Base-by-base conservation (phyloP, 176 grass and related monocot genomes). In the Ensete glaucum region DNA sequence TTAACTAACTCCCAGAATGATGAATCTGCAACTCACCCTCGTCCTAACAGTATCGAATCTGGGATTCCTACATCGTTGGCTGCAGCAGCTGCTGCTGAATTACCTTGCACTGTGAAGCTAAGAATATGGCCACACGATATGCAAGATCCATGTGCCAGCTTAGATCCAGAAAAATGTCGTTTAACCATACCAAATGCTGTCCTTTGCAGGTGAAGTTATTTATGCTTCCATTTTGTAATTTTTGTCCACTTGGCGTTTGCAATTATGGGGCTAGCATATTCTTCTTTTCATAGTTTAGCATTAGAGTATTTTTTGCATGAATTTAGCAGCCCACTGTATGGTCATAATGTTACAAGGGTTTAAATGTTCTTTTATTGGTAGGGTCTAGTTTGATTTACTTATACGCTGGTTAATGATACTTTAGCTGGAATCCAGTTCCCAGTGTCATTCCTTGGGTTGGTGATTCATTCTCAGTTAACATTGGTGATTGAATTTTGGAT, bases 61-160 rank as follows among this genome's bases (percentile, higher is more conserved):
- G 96, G 89, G 73, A 84, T 91, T 85, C 73, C 84, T 53, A 82
- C 84, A 55, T 83, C 88, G 3, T 73, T 99, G 66, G 83, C 92
- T 80, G 81, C 91, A 49, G 79, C 83, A 49, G 84, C 84, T 8
- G 72, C 86, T 79, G 80, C 91, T 55, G 96, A 99, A 85, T 78
- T 99, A 85, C 96, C 96, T 59, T 99, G 96, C 71, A 99, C 96
- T 59, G 96, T 99, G 78, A 99, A 95, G 70, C 91, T 99, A 74
- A 89, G 81, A 85, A 91, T 99, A 87, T 99, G 96, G 96, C 70
- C 75, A n/a, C 88, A 99, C 50, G 71, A 95, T 88, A 86, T 89
- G 50, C 88, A 86, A 49, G 54, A 89, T 34, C 83, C 96, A 77
- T 86, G 76, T 80, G 75, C 62, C 58, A 12, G 29, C 14, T 80